Conservation (phyloP, 164 flowering plant species). For the Annona cherimola region DNA sequence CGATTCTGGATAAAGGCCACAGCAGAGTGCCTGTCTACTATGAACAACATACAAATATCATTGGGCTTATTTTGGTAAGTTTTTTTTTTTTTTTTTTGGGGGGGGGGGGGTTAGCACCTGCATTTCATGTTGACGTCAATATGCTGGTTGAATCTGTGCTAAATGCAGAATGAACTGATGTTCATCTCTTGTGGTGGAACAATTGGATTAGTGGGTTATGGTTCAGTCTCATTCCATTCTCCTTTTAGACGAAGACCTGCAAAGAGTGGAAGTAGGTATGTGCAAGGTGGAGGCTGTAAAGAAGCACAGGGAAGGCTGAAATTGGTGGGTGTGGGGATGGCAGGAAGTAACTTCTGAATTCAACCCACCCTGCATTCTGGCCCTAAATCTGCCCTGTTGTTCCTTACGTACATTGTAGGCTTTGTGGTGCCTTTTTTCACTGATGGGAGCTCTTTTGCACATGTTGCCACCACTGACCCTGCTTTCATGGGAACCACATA, state of each 20-base stretch:
- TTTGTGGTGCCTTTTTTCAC: neutral
- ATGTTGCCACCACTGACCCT: neutral
- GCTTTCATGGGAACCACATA: neutral
- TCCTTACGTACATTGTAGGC: too few relatives aligned
- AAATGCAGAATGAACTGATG: neutral
- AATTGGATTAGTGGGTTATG: neutral
- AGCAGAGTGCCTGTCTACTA: slow-evolving; percentile 91
- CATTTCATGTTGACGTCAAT: neutral
- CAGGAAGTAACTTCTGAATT: too few relatives aligned
- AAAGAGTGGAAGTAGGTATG: too few relatives aligned
- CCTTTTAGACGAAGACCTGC: neutral
- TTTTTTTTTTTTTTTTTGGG: neutral
- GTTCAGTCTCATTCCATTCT: neutral
- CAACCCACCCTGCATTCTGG: too few relatives aligned
- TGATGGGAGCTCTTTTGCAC: neutral
- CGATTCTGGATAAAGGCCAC: slow-evolving; percentile 61
- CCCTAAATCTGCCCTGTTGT: too few relatives aligned
- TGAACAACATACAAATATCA: slow-evolving; percentile 80
- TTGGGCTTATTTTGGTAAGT: slow-evolving; percentile 78
- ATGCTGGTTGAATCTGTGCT: neutral
- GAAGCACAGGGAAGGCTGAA: too few relatives aligned
- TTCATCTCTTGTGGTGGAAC: neutral
- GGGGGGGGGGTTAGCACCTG: neutral
- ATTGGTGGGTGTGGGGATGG: too few relatives aligned
- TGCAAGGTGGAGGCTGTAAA: too few relatives aligned